Conservation (phyloP, 768 basidiomycete genomes). For the Leccinum truebloodii region DNA sequence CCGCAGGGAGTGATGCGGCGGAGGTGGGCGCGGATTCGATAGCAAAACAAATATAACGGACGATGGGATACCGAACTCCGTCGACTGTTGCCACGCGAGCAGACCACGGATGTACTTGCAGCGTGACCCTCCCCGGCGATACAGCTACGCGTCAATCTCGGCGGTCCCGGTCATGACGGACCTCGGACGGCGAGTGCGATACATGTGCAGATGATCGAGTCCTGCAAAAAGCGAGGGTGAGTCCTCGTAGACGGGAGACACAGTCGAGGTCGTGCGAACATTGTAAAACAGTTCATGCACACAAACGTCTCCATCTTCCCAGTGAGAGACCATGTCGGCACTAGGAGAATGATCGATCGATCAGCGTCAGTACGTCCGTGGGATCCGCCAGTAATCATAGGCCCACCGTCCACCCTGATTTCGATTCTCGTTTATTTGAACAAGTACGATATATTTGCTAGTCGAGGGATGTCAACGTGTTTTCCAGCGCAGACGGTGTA, state of each 20-base stretch:
- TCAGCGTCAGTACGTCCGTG: conserved; percentile 9
- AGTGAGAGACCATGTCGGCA: conserved; percentile 81
- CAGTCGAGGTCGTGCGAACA: conserved; percentile 44
- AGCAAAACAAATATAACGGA: conserved; percentile 24
- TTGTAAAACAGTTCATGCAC: conserved; percentile 79
- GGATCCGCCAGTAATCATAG: neutral
- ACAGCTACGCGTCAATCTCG: conserved; percentile 24
- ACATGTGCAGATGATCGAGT: conserved; percentile 68
- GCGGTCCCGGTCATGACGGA: conserved; percentile 30
- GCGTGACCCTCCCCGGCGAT: conserved; percentile 20
- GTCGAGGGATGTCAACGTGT: conserved; percentile 19
- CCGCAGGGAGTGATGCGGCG: conserved; percentile 14
- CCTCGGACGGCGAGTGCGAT: conserved; percentile 62
- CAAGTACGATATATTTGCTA: conserved; percentile 87
- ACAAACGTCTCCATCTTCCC: conserved; percentile 83
- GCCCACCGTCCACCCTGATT: conserved; percentile 83
- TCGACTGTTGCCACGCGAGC: conserved; percentile 18
- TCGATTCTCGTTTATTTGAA: conserved; percentile 81
- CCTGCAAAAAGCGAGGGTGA: conserved; percentile 44
- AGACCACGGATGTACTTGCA: conserved; percentile 22
- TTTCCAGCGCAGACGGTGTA: too few species aligned
- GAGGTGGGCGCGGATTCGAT: conserved; percentile 12
- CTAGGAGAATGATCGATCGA: conserved; percentile 36
- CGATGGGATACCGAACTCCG: conserved; percentile 16
- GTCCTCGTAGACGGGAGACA: conserved; percentile 9